A percentile compares a stretch with the other conserved stretches of the same genome.
These are phyloP conservation scores for Ogataea hybrid DNA, from an alignment of 1,139 yeast genomes.

Conservation along the genomic window DNA sequence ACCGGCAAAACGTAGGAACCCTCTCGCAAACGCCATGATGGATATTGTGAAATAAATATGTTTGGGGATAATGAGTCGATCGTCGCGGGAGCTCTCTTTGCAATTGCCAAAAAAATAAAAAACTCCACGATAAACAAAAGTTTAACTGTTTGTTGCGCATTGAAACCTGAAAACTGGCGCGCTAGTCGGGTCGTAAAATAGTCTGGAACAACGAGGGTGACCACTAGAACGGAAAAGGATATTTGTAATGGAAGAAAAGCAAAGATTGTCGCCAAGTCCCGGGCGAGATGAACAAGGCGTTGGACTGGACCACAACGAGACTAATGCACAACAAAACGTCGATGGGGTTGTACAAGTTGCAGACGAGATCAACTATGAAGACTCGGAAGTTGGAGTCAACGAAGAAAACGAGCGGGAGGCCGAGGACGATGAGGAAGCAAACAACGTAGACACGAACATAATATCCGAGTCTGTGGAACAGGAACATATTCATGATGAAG, in stretches of 20 bases:
- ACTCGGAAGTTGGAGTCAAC: not conserved
- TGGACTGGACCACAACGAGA: not conserved
- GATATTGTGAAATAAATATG: not conserved
- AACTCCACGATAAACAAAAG: constrained; percentile 10
- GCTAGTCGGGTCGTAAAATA: constrained; percentile 1
- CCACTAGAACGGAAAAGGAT: not conserved
- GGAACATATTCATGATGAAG: not conserved
- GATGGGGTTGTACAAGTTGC: not conserved
- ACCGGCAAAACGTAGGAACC: constrained; percentile 7
- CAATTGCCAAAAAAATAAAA: constrained; percentile 8
- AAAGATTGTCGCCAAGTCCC: not conserved
- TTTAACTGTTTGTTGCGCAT: constrained; percentile 2
- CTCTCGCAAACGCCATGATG: constrained; percentile 4
- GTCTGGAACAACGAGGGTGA: not conserved
- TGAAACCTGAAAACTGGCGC: constrained; percentile 2
- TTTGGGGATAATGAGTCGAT: constrained; percentile 1
- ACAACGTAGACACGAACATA: not conserved
- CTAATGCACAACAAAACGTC: not conserved
- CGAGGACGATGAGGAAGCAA: not conserved
- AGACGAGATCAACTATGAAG: not conserved
- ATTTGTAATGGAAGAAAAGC: constrained; percentile 1
- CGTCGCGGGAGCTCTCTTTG: constrained; percentile 1
- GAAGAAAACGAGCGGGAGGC: not conserved
- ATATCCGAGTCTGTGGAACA: not conserved
- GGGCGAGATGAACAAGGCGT: not conserved